Conservation (phyloP, 768 basidiomycete genomes). For the Boletus reticulatus region DNA sequence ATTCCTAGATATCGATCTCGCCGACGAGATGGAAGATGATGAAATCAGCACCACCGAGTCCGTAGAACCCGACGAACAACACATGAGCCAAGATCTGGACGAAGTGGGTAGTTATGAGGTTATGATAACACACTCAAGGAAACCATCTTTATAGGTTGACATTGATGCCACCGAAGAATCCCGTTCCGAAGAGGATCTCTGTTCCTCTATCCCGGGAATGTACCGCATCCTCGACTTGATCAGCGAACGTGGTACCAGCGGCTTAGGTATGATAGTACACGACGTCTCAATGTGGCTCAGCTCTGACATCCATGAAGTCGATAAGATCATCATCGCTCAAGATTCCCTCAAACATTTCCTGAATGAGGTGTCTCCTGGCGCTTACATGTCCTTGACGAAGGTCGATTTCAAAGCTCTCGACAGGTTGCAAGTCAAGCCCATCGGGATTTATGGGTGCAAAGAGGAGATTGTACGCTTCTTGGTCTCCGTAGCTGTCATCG, state of each 20-base stretch:
- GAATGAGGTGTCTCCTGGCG: constrained; percentile 47
- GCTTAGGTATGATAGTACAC: constrained; percentile 41
- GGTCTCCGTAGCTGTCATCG: constrained; percentile 34
- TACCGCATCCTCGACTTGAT: constrained; percentile 55
- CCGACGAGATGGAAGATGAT: constrained; percentile 11
- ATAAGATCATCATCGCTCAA: constrained; percentile 62
- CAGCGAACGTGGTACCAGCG: constrained; percentile 47
- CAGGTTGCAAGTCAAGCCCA: constrained; percentile 40
- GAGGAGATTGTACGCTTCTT: constrained; percentile 49
- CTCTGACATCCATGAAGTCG: constrained; percentile 37
- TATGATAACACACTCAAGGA: neutral
- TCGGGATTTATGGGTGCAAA: constrained; percentile 59
- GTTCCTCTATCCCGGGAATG: constrained; percentile 40
- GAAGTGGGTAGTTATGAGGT: constrained; percentile 5
- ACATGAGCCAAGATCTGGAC: constrained; percentile 6
- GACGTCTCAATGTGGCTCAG: neutral
- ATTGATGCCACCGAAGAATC: constrained; percentile 7
- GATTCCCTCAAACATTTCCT: constrained; percentile 47
- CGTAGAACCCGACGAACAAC: constrained; percentile 11
- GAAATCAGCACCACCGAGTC: constrained; percentile 16
- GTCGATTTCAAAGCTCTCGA: constrained; percentile 58
- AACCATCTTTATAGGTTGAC: constrained; percentile 14
- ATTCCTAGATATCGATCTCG: constrained; percentile 16
- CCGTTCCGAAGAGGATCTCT: constrained; percentile 19
- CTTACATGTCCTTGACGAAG: constrained; percentile 53